Evolutionary conservation across 352 stramenopile species (phyloP).

Genomic region (Globisporangium orthogonon): DNA sequence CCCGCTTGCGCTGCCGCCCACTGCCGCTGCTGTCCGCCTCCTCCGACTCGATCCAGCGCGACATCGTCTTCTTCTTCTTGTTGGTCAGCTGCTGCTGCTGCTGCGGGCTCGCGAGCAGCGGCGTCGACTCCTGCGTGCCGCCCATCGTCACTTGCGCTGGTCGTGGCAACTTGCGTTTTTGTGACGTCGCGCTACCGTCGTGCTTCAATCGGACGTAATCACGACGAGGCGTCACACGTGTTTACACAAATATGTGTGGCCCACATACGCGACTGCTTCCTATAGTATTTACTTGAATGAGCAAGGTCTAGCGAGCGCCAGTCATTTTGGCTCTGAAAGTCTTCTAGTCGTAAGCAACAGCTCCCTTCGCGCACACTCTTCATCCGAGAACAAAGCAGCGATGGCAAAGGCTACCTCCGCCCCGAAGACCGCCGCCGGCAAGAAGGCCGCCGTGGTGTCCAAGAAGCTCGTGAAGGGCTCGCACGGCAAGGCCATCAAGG

Average conservation of each 20-base stretch:
- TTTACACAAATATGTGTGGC: background rate
- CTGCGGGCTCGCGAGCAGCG: constrained; percentile 5
- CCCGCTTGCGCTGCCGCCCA: constrained; percentile 10
- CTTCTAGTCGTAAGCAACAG: too few species aligned
- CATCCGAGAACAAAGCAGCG: constrained; percentile 27
- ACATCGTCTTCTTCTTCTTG: constrained; percentile 16
- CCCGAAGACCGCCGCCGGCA: constrained; percentile 80
- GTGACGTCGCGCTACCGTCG: too few species aligned
- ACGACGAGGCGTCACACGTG: background rate
- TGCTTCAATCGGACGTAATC: background rate
- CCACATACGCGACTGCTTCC: background rate
- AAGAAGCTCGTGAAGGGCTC: constrained; percentile 95
- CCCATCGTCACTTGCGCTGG: constrained; percentile 1
- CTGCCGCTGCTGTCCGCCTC: constrained; percentile 4
- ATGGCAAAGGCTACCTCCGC: constrained; percentile 65
- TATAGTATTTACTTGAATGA: background rate
- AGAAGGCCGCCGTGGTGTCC: constrained; percentile 90
- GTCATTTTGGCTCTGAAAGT: background rate
- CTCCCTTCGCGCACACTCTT: background rate
- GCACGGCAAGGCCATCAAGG: constrained; percentile 96
- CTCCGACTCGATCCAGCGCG: constrained; percentile 14
- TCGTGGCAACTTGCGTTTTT: too few species aligned
- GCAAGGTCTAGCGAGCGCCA: background rate
- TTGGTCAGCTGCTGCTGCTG: background rate
- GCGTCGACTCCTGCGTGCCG: constrained; percentile 8